phyloP scores from a whole-genome alignment of 2,329 filamentous ascomycete species.

The Fusarium secorum region DNA sequence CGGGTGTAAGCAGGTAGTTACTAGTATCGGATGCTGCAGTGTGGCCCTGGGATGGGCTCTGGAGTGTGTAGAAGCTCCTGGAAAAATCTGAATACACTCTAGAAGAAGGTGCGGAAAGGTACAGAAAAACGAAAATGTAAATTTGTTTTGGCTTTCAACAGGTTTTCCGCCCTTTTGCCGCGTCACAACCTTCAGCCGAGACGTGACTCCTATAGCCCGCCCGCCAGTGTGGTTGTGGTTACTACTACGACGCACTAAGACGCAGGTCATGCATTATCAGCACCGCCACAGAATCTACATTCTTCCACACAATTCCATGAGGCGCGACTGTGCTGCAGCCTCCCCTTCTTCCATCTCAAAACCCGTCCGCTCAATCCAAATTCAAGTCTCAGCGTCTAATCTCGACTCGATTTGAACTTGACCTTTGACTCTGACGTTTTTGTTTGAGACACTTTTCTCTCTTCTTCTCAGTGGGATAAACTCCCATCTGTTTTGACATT shows the following conservation, averaged over 20 bases:
- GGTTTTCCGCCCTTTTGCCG: background rate
- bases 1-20: slow-evolving; percentile 13
- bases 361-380: slow-evolving; percentile 34
- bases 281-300: slow-evolving; percentile 52
- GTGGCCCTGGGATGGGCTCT: background rate
- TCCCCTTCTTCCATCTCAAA: slow-evolving; percentile 43
- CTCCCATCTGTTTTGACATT: background rate
- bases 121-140: background rate
- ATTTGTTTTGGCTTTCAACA: background rate
- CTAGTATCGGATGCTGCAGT: slow-evolving; percentile 8
- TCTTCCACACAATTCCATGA: slow-evolving; percentile 55
- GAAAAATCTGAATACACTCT: slow-evolving; percentile 7
- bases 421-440: slow-evolving; percentile 18
- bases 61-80: slow-evolving; percentile 19
- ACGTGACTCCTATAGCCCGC: background rate
- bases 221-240: slow-evolving; percentile 6
- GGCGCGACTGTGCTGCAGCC: slow-evolving; percentile 47
- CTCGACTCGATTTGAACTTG: slow-evolving; percentile 29
- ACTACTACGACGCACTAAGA: slow-evolving; percentile 13
- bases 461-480: slow-evolving; percentile 13
- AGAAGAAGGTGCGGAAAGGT: background rate
- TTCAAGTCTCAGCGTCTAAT: slow-evolving; percentile 32
- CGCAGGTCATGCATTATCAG: slow-evolving; percentile 44
- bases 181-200: slow-evolving; percentile 9
- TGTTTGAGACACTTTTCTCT: slow-evolving; percentile 29